Percentiles rank a stretch among this genome's conserved stretches.
Conservation (phyloP, 2,329 filamentous ascomycete genomes). For the Leptographium lundbergii region DNA sequence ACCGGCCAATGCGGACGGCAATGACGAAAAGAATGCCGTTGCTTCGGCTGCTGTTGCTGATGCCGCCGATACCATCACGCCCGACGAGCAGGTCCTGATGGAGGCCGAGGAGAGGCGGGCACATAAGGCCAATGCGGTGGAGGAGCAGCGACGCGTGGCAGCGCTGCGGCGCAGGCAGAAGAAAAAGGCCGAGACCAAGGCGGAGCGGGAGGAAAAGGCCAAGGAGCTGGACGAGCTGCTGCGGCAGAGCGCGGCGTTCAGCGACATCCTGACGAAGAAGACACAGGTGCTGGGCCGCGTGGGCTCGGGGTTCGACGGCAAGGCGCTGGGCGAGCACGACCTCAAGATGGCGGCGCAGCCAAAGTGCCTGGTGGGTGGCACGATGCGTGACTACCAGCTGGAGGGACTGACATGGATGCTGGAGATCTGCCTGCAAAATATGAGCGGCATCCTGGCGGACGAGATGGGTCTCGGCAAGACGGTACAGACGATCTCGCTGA, state of each 20-base stretch:
- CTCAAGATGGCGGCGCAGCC: conserved; percentile 77
- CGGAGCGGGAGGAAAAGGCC: conserved; percentile 44
- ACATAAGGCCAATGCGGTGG: conserved; percentile 28
- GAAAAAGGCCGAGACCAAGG: conserved; percentile 34
- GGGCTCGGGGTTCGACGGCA: conserved; percentile 46
- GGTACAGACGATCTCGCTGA: conserved; percentile 76
- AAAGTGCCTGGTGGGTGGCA: conserved; percentile 69
- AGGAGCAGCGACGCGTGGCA: conserved; percentile 30
- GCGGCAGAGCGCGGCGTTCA: conserved; percentile 46
- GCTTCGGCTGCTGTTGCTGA: background rate
- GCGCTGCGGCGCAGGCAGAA: conserved; percentile 29
- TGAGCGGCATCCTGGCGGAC: conserved; percentile 84
- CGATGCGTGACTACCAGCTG: conserved; percentile 88
- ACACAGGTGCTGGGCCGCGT: conserved; percentile 50
- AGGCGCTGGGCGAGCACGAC: conserved; percentile 49
- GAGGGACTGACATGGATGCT: conserved; percentile 95
- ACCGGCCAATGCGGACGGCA: background rate
- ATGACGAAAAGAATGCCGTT: background rate
- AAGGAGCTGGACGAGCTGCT: conserved; percentile 47
- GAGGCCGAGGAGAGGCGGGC: conserved; percentile 34
- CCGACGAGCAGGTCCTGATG: conserved; percentile 5
- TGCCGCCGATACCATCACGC: background rate
- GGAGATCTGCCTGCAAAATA: conserved; percentile 64
- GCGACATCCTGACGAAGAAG: conserved; percentile 50
- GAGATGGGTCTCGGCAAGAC: conserved; percentile 94